A percentile compares a stretch with the other conserved stretches of the same genome.
phyloP scores from a whole-genome alignment of 768 basidiomycete genomes.

The Panellus pusillus region DNA sequence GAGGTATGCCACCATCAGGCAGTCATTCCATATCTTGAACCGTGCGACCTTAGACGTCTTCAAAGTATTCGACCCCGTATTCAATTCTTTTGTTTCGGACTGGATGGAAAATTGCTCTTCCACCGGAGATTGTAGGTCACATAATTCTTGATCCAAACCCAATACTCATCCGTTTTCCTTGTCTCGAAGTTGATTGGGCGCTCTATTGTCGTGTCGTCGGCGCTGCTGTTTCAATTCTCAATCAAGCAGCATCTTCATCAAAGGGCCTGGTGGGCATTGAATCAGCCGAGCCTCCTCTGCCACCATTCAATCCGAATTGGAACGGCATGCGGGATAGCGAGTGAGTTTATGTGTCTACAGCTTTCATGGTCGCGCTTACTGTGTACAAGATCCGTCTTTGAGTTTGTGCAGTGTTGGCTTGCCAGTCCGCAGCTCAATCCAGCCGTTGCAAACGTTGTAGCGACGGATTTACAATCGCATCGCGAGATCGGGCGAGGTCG shows the following conservation, averaged over 20 bases:
- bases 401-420: slow-evolving; percentile 42
- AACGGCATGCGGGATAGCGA: slow-evolving; percentile 37
- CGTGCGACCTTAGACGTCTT: slow-evolving; percentile 34
- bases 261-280: slow-evolving; percentile 30
- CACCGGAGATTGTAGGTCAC: slow-evolving; percentile 48
- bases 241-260: slow-evolving; percentile 33
- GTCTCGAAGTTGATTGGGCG: slow-evolving; percentile 53
- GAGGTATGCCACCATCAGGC: slow-evolving; percentile 35
- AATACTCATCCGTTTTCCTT: slow-evolving; percentile 2
- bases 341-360: slow-evolving; percentile 28
- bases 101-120: slow-evolving; percentile 45
- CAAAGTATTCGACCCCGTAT: slow-evolving; percentile 40
- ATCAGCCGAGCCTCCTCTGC: slow-evolving; percentile 27
- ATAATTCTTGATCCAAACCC: background rate
- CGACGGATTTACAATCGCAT: slow-evolving; percentile 44
- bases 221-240: slow-evolving; percentile 40
- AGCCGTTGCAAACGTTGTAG: slow-evolving; percentile 32
- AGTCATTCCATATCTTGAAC: background rate
- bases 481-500: slow-evolving; percentile 46
- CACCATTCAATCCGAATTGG: slow-evolving; percentile 32
- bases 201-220: slow-evolving; percentile 49
- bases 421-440: slow-evolving; percentile 25
- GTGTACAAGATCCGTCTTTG: slow-evolving; percentile 41
- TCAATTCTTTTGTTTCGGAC: slow-evolving; percentile 41
- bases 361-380: background rate